Conservation (phyloP, 2,329 filamentous ascomycete species). For the Lomentospora prolificans region DNA sequence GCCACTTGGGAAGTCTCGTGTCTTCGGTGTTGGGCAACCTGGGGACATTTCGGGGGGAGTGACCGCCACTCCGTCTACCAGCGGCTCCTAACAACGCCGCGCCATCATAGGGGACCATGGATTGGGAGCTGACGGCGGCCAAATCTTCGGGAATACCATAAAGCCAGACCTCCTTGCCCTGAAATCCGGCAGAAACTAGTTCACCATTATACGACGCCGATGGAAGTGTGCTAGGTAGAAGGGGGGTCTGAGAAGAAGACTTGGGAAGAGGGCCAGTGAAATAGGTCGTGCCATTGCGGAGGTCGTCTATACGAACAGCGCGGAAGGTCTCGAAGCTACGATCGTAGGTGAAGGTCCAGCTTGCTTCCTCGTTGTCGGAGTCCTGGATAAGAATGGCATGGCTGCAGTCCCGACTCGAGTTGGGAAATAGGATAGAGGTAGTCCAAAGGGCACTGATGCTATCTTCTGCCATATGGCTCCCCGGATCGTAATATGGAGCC, state of each 20-base stretch:
- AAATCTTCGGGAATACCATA: slow-evolving; percentile 70
- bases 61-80: slow-evolving; percentile 10
- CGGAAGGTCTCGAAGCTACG: slow-evolving; percentile 68
- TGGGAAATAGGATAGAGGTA: slow-evolving; percentile 74
- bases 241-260: slow-evolving; percentile 40
- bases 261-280: slow-evolving; percentile 61
- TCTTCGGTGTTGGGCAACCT: slow-evolving; percentile 18
- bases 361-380: slow-evolving; percentile 52
- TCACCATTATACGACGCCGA: slow-evolving; percentile 60
- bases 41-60: slow-evolving; percentile 1
- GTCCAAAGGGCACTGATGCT: slow-evolving; percentile 72
- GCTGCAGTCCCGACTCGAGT: slow-evolving; percentile 68
- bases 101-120: slow-evolving; percentile 18
- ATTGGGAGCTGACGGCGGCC: slow-evolving; percentile 36
- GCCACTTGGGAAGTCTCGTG: slow-evolving; percentile 53
- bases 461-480: slow-evolving; percentile 54
- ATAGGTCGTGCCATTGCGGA: slow-evolving; percentile 67
- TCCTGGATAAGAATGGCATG: slow-evolving; percentile 63
- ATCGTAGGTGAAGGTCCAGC: slow-evolving; percentile 72
- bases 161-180: slow-evolving; percentile 64
- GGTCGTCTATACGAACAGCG: slow-evolving; percentile 64
- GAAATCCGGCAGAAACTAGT: slow-evolving; percentile 63
- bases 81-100: slow-evolving; percentile 20
- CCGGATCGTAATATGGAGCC: slow-evolving; percentile 69
- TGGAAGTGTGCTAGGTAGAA: slow-evolving; percentile 59